Evolutionary conservation across 139 green algal genomes (phyloP).

Genomic region (Chlorella ohadii): DNA sequence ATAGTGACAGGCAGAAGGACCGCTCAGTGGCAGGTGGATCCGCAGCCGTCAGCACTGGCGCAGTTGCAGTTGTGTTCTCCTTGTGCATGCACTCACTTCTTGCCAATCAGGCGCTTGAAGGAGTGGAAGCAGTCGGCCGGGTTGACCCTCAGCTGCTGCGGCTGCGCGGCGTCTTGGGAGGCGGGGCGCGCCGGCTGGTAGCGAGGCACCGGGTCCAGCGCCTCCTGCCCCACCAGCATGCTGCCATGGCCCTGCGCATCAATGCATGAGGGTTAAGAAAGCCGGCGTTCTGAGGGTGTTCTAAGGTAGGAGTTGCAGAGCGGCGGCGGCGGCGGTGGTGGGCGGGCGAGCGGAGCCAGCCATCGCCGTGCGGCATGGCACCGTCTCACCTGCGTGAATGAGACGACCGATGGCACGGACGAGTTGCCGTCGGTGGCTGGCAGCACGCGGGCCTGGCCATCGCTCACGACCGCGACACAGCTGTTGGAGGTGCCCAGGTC

Average conservation of each 20-base stretch:
- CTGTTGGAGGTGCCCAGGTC: constrained; percentile 82
- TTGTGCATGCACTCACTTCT: constrained; percentile 27
- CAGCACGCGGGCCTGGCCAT: constrained; percentile 38
- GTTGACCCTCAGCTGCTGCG: background rate
- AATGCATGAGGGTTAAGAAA: background rate
- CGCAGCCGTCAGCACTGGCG: no score
- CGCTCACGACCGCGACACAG: constrained; percentile 41
- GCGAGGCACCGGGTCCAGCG: constrained; percentile 23
- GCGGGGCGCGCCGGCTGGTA: no score
- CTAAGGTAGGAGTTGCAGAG: background rate
- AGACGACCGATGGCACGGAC: constrained; percentile 58
- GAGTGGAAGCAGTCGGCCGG: constrained; percentile 69
- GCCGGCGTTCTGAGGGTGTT: no score
- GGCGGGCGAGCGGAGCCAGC: background rate
- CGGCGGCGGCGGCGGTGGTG: background rate
- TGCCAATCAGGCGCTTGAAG: constrained; percentile 80
- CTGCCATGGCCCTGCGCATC: constrained; percentile 33
- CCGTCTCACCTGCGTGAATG: constrained; percentile 39
- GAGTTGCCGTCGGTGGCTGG: constrained; percentile 7
- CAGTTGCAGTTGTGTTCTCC: background rate
- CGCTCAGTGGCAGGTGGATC: background rate
- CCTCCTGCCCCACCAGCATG: constrained; percentile 59
- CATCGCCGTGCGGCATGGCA: background rate
- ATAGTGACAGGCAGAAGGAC: no score
- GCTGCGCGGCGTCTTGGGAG: background rate